Evolutionary conservation across 2,329 filamentous ascomycete species (phyloP), one percentile per base, ranked within the genome.

Genomic region (Pseudodiploospora longispora): DNA sequence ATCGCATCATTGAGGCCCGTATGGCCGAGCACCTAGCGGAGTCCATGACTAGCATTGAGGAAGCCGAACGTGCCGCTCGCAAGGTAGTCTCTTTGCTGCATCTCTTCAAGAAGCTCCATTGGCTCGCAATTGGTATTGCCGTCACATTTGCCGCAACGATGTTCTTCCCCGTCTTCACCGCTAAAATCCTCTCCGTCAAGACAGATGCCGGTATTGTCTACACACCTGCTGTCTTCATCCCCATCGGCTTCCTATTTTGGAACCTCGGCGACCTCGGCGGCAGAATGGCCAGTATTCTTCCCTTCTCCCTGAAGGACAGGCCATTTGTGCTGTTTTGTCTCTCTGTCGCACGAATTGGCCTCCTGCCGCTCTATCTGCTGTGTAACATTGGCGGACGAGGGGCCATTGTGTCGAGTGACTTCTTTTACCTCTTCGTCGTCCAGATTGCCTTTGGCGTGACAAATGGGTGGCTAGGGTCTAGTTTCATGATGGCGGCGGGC

Each of bases 121-220:
- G 85, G 78, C 73, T 89, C 10, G 79, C 87, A 0, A 69, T 74
- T n/a, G 79, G 86, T 6, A 79, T 96, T 10, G 88, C 87, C 55
- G 61, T 90, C 51, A 89, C 83, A 59, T 97, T 97, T 58, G 67
- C 75, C 36, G 68, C 91, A 43, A 90, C 90, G 40, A 97, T 98
- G 91, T 82, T 93, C 60, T 97, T 90, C 69, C 93, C 93, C 1
- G 87, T 97, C 48, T 94, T 94, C 65, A 97, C 93, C 0, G 69
- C 75, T 46, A 80, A 83, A 63, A 83, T 70, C 50, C 55, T 66
- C 31, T 76, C 74, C 6, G 68, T 75, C 8, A 55, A 57, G 27
- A 55, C 58, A 47, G 59, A 54, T 50, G 49, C 59, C 6, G 71
- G 76, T 9, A 68, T 74, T 10, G 66, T 94, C 10, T 78, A 94